Evolutionary conservation across 1,139 yeast species (phyloP).

Genomic region (Schwanniomyces etchellsii): DNA sequence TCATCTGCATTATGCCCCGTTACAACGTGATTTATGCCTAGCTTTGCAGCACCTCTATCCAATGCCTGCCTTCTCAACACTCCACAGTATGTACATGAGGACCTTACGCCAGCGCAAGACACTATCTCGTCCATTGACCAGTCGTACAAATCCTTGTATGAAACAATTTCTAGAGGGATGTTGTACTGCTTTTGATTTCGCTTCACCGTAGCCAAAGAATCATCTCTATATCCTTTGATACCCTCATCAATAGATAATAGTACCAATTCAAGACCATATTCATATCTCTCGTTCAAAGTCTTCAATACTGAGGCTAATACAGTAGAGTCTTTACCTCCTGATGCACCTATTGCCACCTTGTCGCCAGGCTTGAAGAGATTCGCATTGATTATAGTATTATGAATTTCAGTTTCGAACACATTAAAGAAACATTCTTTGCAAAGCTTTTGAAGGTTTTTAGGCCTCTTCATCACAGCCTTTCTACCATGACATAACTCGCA

Average conservation of each 20-base stretch:
- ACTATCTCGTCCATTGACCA: conserved; percentile 99
- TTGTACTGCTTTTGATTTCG: conserved; percentile 85
- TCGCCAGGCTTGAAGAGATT: conserved; percentile 76
- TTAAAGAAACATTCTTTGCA: conserved; percentile 87
- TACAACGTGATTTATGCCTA: conserved; percentile 84
- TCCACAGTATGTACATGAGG: conserved; percentile 97
- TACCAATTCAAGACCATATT: conserved; percentile 80
- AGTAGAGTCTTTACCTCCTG: conserved; percentile 98
- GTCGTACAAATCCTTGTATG: conserved; percentile 80
- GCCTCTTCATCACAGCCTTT: conserved; percentile 85
- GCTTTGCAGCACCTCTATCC: conserved; percentile 91
- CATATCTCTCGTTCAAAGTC: conserved; percentile 78
- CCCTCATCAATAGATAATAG: conserved; percentile 93
- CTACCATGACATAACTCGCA: conserved; percentile 87
- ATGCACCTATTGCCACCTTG: conserved; percentile 91
- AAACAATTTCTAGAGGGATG: conserved; percentile 84
- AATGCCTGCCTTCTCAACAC: conserved; percentile 94
- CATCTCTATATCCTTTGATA: conserved; percentile 94
- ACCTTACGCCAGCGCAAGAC: conserved; percentile 87
- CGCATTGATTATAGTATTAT: conserved; percentile 73
- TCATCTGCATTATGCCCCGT: conserved; percentile 99
- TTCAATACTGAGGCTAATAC: conserved; percentile 87
- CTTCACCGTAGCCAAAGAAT: conserved; percentile 92
- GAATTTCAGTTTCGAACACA: conserved; percentile 94
- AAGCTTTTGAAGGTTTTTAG: conserved; percentile 86